These are phyloP conservation scores for Spiraea crenata DNA, from an alignment of 331 rosid genomes.

Conservation along the genomic window DNA sequence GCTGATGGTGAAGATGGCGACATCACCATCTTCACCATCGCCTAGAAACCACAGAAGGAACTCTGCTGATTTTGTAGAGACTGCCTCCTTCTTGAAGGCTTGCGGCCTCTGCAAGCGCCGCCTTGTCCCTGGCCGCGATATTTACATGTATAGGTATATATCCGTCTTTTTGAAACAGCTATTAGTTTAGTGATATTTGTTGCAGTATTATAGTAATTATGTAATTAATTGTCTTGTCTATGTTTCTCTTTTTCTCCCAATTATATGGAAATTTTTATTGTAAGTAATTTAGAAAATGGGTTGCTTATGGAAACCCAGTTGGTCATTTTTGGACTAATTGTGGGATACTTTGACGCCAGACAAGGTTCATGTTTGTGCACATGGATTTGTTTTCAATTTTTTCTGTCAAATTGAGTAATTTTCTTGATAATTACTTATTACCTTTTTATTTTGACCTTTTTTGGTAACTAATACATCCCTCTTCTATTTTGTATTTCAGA, in stretches of 20 bases:
- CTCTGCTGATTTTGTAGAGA: constrained; percentile 32
- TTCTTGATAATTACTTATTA: background rate
- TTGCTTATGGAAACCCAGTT: background rate
- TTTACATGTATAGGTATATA: constrained; percentile 81
- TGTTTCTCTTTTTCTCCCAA: background rate
- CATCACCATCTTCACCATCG: constrained; percentile 27
- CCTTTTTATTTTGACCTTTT: background rate
- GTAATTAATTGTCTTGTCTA: too few relatives aligned
- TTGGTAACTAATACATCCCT: background rate
- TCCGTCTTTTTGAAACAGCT: background rate
- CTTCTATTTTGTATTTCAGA: constrained; percentile 34
- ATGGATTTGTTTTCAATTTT: background rate
- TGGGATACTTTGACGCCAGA: background rate
- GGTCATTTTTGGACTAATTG: background rate
- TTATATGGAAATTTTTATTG: background rate
- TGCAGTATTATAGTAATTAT: too few relatives aligned
- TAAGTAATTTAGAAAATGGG: background rate
- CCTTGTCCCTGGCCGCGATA: constrained; percentile 69
- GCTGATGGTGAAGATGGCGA: constrained; percentile 7
- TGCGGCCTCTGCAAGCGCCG: constrained; percentile 76
- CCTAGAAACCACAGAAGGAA: constrained; percentile 43
- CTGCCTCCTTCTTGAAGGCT: constrained; percentile 55
- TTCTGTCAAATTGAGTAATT: background rate
- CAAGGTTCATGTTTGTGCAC: background rate
- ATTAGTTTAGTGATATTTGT: background rate